A percentile compares a stretch with the other conserved stretches of the same genome.
These are phyloP conservation scores for Hansenula anomala DNA, from an alignment of 1,139 yeast genomes.

Conservation along the genomic window DNA sequence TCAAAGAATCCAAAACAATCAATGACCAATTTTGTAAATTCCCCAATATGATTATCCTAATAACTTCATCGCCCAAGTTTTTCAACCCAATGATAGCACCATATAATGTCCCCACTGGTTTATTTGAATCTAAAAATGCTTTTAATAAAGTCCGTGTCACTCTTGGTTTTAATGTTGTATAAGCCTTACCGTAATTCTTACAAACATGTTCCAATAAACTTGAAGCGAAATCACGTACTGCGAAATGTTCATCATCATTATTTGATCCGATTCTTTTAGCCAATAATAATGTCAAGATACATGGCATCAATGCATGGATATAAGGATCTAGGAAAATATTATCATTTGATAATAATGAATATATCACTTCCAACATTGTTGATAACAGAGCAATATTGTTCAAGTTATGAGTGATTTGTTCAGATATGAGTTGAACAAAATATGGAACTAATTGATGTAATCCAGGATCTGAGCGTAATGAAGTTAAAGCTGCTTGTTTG, in stretches of 20 bases:
- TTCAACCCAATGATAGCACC: slow-evolving; percentile 87
- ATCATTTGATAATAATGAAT: slow-evolving; percentile 78
- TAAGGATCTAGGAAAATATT: slow-evolving; percentile 93
- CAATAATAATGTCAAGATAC: slow-evolving; percentile 79
- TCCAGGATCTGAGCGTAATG: slow-evolving; percentile 90
- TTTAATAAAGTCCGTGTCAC: slow-evolving; percentile 88
- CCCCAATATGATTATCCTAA: slow-evolving; percentile 79
- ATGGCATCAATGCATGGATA: slow-evolving; percentile 94
- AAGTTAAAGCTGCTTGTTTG: slow-evolving; percentile 75
- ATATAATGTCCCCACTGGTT: slow-evolving; percentile 85
- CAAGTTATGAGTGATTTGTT: slow-evolving; percentile 86
- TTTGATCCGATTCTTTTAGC: slow-evolving; percentile 84
- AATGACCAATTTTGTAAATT: slow-evolving; percentile 78
- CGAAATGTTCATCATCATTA: slow-evolving; percentile 31
- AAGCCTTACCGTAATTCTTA: slow-evolving; percentile 75
- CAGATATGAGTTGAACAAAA: slow-evolving; percentile 93
- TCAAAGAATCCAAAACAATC: slow-evolving; percentile 39
- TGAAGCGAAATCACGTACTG: slow-evolving; percentile 85
- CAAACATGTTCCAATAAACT: slow-evolving; percentile 75
- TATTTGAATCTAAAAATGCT: slow-evolving; percentile 73
- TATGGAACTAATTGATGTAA: slow-evolving; percentile 95
- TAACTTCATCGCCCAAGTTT: slow-evolving; percentile 83
- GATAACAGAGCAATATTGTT: slow-evolving; percentile 67
- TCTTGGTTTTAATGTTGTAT: slow-evolving; percentile 87
- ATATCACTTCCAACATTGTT: slow-evolving; percentile 89